Evolutionary conservation across 768 basidiomycete species (phyloP), one percentile per base, ranked within the genome.

Genomic region (Mycena pura): DNA sequence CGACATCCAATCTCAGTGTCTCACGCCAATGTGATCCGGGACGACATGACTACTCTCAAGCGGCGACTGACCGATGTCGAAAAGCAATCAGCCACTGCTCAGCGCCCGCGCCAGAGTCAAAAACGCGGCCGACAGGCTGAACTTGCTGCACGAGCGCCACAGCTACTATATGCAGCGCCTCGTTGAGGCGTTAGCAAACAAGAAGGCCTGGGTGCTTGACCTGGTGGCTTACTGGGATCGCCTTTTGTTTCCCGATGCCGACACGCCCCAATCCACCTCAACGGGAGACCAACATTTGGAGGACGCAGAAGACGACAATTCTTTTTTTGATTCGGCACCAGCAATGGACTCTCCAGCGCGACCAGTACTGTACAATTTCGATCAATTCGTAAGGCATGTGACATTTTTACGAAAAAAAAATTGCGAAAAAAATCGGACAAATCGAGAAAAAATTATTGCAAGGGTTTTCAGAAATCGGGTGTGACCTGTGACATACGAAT

Each of bases 241-340:
- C 41, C 34, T 55, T 14, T 13, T 55, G 14, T 55, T 55, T 19
- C 53, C 53, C n/a, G 32, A 55, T 25, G 53, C 44, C 0, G 43
- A 55, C 21, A 46, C 17, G 5, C 31, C 53, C 8, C 41, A 10
- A 3, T 3, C 7, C 14, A 22, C 5, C n/a, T 13, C 45, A 13
- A 21, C 45, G 5, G 28, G 24, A 21, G 17, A 15, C 43, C 21
- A 27, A 17, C 21, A 27, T 10, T 24, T 44, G 9, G 21, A 44
- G 17, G 43, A 6, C 8, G 21, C 5, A 9, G 48, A 38, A 25
- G 48, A 50, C 14, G 48, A 50, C 22, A 36, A 50, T 11, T 22
- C 36, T 24, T 50, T 50, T n/a, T 50, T 36, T 15, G 22, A 8
- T 36, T 50, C 48, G 4, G 48, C 34, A 3, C 48, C 48, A 15